phyloP scores from a whole-genome alignment of 306 rosid genomes.

The Luffa acutangula region DNA sequence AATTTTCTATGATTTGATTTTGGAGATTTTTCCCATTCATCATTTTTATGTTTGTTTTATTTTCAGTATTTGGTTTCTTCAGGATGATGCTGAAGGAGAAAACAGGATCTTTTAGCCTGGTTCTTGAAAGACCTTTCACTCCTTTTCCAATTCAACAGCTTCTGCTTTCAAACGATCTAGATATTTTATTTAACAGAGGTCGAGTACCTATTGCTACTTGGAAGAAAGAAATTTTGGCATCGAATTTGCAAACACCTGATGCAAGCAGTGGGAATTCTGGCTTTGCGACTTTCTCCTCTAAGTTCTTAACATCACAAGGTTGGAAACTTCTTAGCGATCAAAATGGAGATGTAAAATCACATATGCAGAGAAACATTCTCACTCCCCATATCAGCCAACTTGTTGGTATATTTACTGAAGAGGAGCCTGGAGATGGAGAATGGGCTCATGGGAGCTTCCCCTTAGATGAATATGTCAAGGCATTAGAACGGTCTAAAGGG shows the following conservation, averaged over 20 bases:
- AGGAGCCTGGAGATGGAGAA: slow-evolving; percentile 70
- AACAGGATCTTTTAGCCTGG: slow-evolving; percentile 35
- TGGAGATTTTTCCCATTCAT: slow-evolving; percentile 35
- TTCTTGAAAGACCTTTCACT: slow-evolving; percentile 44
- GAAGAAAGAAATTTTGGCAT: slow-evolving; percentile 54
- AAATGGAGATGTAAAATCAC: slow-evolving; percentile 38
- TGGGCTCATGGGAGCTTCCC: slow-evolving; percentile 93
- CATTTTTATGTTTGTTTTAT: slow-evolving; percentile 44
- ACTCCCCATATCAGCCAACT: slow-evolving; percentile 33
- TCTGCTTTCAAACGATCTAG: slow-evolving; percentile 43
- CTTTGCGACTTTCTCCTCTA: slow-evolving; percentile 57
- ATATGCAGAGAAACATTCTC: slow-evolving; percentile 30
- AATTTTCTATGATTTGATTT: slow-evolving; percentile 8
- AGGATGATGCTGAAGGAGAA: slow-evolving; percentile 58
- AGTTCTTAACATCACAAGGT: slow-evolving; percentile 54
- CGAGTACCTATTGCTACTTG: slow-evolving; percentile 73
- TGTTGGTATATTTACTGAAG: slow-evolving; percentile 57
- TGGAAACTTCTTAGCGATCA: slow-evolving; percentile 38
- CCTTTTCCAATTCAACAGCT: slow-evolving; percentile 45
- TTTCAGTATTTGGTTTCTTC: slow-evolving; percentile 54
- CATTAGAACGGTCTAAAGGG: slow-evolving; percentile 72
- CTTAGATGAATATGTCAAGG: slow-evolving; percentile 69
- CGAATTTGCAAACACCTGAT: slow-evolving; percentile 42
- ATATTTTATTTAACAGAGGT: slow-evolving; percentile 65
- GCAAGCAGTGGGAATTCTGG: slow-evolving; percentile 58